Conservation (phyloP, 2,329 filamentous ascomycete genomes). For the Penicillium sp. region DNA sequence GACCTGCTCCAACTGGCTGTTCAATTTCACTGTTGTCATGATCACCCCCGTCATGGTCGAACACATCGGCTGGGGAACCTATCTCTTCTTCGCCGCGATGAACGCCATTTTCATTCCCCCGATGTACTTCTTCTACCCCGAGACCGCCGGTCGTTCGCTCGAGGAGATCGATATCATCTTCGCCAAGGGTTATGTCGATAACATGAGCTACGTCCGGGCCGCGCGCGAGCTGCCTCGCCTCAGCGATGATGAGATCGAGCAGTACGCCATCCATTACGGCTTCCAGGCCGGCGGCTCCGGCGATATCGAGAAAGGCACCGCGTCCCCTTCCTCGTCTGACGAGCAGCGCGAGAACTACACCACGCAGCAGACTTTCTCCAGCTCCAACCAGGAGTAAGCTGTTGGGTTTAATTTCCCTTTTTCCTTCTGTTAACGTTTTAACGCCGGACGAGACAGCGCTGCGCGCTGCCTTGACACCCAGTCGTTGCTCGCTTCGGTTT, state of each 20-base stretch:
- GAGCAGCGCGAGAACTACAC: slow-evolving; percentile 11
- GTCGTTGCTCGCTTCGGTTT: not conserved
- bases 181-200: slow-evolving; percentile 45
- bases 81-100: slow-evolving; percentile 45
- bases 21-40: slow-evolving; percentile 57
- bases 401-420: not conserved
- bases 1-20: slow-evolving; percentile 56
- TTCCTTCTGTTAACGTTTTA: not conserved
- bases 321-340: slow-evolving; percentile 10
- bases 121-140: slow-evolving; percentile 56
- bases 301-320: slow-evolving; percentile 25
- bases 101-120: slow-evolving; percentile 50
- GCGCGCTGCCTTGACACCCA: slow-evolving; percentile 11
- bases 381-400: not conserved
- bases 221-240: slow-evolving; percentile 35
- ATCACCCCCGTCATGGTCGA: slow-evolving; percentile 46
- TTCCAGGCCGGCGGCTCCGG: slow-evolving; percentile 18
- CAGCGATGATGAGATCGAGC: slow-evolving; percentile 35
- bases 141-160: slow-evolving; percentile 46
- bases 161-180: slow-evolving; percentile 48
- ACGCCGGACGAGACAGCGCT: slow-evolving; percentile 10
- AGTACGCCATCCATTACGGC: slow-evolving; percentile 34
- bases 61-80: slow-evolving; percentile 43
- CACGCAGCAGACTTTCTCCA: not conserved
- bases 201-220: slow-evolving; percentile 40